Evolutionary conservation across 768 basidiomycete genomes (phyloP), one percentile per base, ranked within the genome.

Genomic region (Leucocoprinus birnbaumii): DNA sequence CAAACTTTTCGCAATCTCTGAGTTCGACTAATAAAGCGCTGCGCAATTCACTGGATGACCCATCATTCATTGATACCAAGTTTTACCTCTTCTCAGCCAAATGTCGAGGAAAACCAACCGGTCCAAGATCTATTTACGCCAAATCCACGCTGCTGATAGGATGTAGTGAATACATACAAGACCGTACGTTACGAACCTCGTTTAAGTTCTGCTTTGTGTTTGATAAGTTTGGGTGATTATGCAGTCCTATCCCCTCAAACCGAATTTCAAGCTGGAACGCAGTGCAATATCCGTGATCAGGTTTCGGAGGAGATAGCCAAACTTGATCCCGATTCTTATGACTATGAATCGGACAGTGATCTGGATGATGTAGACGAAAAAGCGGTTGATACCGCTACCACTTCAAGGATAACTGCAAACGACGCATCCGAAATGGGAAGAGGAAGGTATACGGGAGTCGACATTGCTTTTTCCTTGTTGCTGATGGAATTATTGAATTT

Each of bases 291-390:
- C 19, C 43, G n/a, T 16, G 19, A 43, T 13, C 22, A 44, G 16
- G 43, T 19, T 19, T 13, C 14, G 11, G 52, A 54, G 47, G 53
- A 55, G 37, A 27, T 42, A 18, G 25, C 26, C 22, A 42, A 55
- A 21, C 18, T 58, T 19, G 37, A 58, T 10, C 6, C 26, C 7
- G 48, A 46, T 13, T 21, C 44, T 2, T 55, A 55, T 37, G 53
- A 58, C 14, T 58, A 50, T 27, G 42, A 48, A 14, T 49, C 53
- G 8, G 58, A 58, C 24, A 58, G 58, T 31, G 58, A 58, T 19
- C 53, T 58, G 1, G 57, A 58, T 24, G 53, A 53, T 35, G 18
- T 24, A 14, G 31, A 37, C 9, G 44, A 47, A 7, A 2, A 7
- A 2, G 44, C 21, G 11, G 16, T n/a, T n/a, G n/a, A n/a, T n/a